Conservation (phyloP, 805 yeast genomes). For the Metschnikowia proteae region DNA sequence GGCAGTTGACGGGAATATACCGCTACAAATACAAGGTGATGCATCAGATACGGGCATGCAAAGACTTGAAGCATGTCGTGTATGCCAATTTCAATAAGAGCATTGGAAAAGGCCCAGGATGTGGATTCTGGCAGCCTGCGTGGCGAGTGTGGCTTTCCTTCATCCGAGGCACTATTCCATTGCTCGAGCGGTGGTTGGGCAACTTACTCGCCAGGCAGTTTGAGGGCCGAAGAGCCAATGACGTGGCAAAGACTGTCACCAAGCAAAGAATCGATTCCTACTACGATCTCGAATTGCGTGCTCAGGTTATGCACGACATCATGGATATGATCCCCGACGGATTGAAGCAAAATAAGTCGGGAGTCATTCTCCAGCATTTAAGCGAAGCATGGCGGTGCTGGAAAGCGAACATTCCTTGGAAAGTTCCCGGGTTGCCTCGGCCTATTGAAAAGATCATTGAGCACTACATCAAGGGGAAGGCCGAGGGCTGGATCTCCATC, state of each 20-base stretch:
- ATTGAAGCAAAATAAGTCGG: conserved; percentile 78
- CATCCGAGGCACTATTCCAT: conserved; percentile 85
- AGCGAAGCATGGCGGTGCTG: conserved; percentile 99
- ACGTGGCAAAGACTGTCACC: conserved; percentile 88
- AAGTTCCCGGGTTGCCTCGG: conserved; percentile 92
- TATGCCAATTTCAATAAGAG: conserved; percentile 76
- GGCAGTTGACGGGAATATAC: conserved; percentile 94
- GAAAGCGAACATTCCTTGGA: conserved; percentile 99
- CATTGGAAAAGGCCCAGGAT: conserved; percentile 98
- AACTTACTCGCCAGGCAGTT: conserved; percentile 88
- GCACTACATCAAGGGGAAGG: conserved; percentile 88
- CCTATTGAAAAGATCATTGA: conserved; percentile 85
- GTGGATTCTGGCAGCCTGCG: conserved; percentile 99
- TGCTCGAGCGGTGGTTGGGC: conserved; percentile 92
- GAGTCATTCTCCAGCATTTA: conserved; percentile 84
- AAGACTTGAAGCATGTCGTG: conserved; percentile 89
- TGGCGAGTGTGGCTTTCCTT: conserved; percentile 97
- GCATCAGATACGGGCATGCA: conserved; percentile 97
- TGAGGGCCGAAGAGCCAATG: conserved; percentile 91
- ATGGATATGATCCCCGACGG: conserved; percentile 97
- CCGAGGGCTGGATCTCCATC: conserved; percentile 93
- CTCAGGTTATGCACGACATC: conserved; percentile 93
- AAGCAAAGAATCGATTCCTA: conserved; percentile 95
- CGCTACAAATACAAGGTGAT: conserved; percentile 95
- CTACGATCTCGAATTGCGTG: conserved; percentile 87